Base-by-base conservation (phyloP, 1,139 yeast genomes). In the Taphrina pruni region DNA sequence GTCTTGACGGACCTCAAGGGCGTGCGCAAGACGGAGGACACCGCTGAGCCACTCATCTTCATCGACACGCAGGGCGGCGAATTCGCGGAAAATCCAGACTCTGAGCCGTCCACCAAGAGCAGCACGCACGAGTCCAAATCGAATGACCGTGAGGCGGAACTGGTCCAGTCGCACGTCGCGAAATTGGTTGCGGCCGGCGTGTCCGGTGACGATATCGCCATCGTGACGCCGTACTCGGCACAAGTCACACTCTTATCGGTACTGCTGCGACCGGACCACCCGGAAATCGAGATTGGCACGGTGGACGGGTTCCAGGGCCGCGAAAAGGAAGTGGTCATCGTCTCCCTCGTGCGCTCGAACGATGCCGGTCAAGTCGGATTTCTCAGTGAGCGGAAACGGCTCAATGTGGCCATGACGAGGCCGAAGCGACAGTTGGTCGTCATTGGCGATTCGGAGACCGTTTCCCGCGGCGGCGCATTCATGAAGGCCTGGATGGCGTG, bases 231-330 rank as follows among this genome's bases (percentile, higher is more conserved):
- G 0, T 93, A 93, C 77, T 88, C 86, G 74, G 97, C 97, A 0
- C 98, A 93, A 77, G 96, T 91, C 0, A 78, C 88, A 0, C 75
- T 84, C 20, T 74, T 93, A 43, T 86, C 87, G 71, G 83, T 81
- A 67, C 74, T 80, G 12, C 43, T 73, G 21, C 60, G 62, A 2
- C 38, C 66, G 50, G 60, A 41, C 12, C 65, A 58, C 72, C 88
- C 88, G 45, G 83, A 83, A 4, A 78, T 94, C 66, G 97, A 91
- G 75, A 87, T 91, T 58, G 89, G 94, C 56, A 89, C 94, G 0
- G 92, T 91, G n/a, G 92, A 90, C 78, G 96, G 95, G 21, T 92
- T 89, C 76, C 97, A 92, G 79, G 97, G 97, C 0, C 82, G 97
- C 70, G 97, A 92, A 76, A 92, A 92, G 76, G 96, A 92, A 71